These are phyloP conservation scores for Tulasnella sp. DNA, from an alignment of 768 basidiomycete genomes.

Conservation along the genomic window DNA sequence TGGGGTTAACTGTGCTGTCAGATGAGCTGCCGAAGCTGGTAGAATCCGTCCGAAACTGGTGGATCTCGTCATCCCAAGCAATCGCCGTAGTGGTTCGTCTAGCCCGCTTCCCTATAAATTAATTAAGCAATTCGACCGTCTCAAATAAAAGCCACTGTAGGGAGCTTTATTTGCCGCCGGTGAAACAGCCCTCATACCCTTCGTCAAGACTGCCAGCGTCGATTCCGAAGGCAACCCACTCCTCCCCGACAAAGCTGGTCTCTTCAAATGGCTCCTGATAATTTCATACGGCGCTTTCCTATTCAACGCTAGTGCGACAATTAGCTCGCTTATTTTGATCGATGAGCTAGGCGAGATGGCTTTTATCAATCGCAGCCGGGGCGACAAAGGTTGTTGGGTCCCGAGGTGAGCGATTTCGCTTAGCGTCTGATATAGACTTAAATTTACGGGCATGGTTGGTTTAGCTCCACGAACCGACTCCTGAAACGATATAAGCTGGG, in stretches of 20 bases:
- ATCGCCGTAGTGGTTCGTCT: slow-evolving; percentile 14
- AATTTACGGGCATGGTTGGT: background rate
- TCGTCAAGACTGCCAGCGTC: slow-evolving; percentile 17
- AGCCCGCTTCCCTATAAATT: background rate
- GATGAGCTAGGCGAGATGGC: slow-evolving; percentile 25
- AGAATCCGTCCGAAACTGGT: slow-evolving; percentile 5
- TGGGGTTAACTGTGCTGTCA: background rate
- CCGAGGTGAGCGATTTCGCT: background rate
- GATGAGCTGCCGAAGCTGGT: slow-evolving; percentile 4
- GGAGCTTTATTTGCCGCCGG: slow-evolving; percentile 11
- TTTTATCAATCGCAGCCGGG: background rate
- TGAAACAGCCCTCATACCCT: slow-evolving; percentile 11
- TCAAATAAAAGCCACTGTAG: background rate
- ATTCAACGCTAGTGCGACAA: slow-evolving; percentile 16
- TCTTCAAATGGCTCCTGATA: slow-evolving; percentile 22
- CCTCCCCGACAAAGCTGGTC: background rate
- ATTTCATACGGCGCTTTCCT: slow-evolving; percentile 19
- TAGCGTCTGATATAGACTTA: background rate
- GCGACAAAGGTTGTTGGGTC: background rate
- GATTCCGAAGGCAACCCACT: slow-evolving; percentile 3
- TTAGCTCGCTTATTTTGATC: slow-evolving; percentile 14
- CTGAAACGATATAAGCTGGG: background rate
- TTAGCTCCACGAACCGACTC: background rate
- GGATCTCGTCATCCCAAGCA: slow-evolving; percentile 19
- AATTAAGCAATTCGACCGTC: background rate